Percentiles rank a stretch among this genome's conserved stretches.
phyloP scores from a whole-genome alignment of 495 filamentous ascomycete genomes.

The Cairneyella variabilis region DNA sequence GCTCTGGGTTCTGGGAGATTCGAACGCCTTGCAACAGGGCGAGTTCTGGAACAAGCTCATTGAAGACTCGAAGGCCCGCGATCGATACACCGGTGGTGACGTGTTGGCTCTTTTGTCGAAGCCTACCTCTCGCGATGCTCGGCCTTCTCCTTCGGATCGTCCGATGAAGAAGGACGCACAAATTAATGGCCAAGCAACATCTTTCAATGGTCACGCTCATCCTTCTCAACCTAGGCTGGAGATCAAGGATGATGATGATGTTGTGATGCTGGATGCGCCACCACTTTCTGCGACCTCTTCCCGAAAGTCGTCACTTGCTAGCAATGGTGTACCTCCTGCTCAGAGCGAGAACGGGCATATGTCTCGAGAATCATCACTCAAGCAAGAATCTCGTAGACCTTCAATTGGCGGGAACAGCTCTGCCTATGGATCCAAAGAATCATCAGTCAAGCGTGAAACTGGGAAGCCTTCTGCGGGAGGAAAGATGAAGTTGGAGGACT shows the following conservation, averaged over 20 bases:
- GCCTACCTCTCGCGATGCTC: slow-evolving; percentile 29
- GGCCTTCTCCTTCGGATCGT: too few species aligned
- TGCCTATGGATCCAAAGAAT: slow-evolving; percentile 17
- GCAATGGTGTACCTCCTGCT: slow-evolving; percentile 12
- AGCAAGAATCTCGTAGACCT: background rate
- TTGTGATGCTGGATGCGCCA: slow-evolving; percentile 54
- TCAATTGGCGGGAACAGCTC: background rate
- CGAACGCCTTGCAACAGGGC: slow-evolving; percentile 75
- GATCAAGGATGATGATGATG: slow-evolving; percentile 37
- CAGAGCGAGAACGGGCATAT: background rate
- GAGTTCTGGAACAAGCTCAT: slow-evolving; percentile 87
- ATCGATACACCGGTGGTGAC: slow-evolving; percentile 74
- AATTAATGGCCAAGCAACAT: background rate
- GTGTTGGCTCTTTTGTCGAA: slow-evolving; percentile 40
- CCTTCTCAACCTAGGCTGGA: background rate
- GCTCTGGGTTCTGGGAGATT: slow-evolving; percentile 92
- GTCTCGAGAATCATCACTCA: background rate
- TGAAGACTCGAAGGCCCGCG: slow-evolving; percentile 67
- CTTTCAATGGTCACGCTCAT: too few species aligned
- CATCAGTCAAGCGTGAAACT: slow-evolving; percentile 21
- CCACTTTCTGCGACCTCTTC: slow-evolving; percentile 10
- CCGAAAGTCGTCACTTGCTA: slow-evolving; percentile 17
- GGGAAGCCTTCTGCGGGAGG: background rate
- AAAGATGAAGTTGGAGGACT: too few species aligned
- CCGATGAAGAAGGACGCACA: too few species aligned